Base-by-base conservation (phyloP, 305 asterid genomes). In the Solanum hybrid region DNA sequence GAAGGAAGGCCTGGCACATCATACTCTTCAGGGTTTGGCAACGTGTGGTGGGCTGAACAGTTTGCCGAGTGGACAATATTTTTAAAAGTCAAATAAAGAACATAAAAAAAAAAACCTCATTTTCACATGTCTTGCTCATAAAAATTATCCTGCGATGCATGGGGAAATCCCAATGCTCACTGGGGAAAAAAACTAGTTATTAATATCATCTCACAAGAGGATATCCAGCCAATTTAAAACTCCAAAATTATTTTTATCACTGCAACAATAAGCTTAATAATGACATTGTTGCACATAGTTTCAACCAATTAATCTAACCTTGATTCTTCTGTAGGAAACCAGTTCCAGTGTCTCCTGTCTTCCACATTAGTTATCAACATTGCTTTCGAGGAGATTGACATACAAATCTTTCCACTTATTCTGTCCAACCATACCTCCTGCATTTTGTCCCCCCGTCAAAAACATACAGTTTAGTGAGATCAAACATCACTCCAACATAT, bases 271-370 rank as follows among this genome's bases (percentile, higher is more conserved):
- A 76, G 46, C 29, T 82, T 29, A 46, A 82, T 24, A 79, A 29
- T 31, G 40, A 46, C 73, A 27, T 46, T 9, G 29, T 31, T 17
- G 5, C 72, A 82, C 87, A 29, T 42, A 14, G 86, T 79, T 56
- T 31, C 88, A 84, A 82, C 72, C 37, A 51, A 16, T 42, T 27
- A 42, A 29, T 85, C 93, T 78, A 78, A 95, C 98, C 98, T 93
- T 29, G 98, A 96, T 92, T 96, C 98, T 85, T 96, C 97, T 17
- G 98, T 94, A 20, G 95, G 95, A 91, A 96, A 87, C 97, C 97
- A 95, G 86, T 92, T 96, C 98, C 98, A 96, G 92, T 96, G 94
- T 92, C 98, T 94, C 91, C 97, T 89, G 91, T 96, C 98, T 89
- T 95, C 98, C 56, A 96, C 93, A 56, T 97, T 97, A 11, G 98